Percentiles rank a stretch among this genome's conserved stretches.
Conservation (phyloP, 371 early-diverging fungal species). For the Mortierella sp. region DNA sequence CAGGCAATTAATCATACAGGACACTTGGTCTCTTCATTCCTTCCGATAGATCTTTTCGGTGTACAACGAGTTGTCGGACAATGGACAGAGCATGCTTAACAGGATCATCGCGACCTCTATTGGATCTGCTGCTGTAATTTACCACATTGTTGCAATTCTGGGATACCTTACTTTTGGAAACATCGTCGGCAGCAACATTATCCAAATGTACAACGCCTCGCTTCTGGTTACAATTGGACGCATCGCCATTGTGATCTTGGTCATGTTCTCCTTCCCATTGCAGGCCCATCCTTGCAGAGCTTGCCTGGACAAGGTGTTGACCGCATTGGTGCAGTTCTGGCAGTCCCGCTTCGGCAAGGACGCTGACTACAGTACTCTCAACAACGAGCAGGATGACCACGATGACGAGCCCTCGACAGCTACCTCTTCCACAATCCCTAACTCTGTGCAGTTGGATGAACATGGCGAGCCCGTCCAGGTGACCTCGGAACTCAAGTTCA, state of each 20-base stretch:
- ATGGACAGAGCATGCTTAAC: constrained; percentile 75
- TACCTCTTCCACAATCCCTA: constrained; percentile 15
- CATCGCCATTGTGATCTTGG: constrained; percentile 91
- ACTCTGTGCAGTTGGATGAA: constrained; percentile 33
- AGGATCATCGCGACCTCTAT: constrained; percentile 83
- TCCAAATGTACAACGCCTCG: constrained; percentile 85
- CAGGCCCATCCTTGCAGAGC: constrained; percentile 98
- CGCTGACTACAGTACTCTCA: constrained; percentile 18
- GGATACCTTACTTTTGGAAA: constrained; percentile 98
- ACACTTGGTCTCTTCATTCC: constrained; percentile 2
- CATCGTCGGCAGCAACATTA: constrained; percentile 89
- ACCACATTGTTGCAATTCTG: constrained; percentile 91
- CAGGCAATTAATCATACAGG: constrained; percentile 4
- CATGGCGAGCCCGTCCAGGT: constrained; percentile 41
- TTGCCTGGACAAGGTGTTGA: constrained; percentile 89
- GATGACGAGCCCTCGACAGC: constrained; percentile 15
- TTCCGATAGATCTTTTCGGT: constrained; percentile 84
- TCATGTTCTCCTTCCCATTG: constrained; percentile 97
- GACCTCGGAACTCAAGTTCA: constrained; percentile 66
- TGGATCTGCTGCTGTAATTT: constrained; percentile 83
- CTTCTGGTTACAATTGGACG: constrained; percentile 88
- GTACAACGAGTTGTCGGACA: constrained; percentile 93
- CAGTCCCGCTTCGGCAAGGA: constrained; percentile 31
- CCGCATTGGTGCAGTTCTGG: constrained; percentile 31
- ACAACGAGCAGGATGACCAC: constrained; percentile 29